A percentile compares a stretch with the other conserved stretches of the same genome.
phyloP scores from a whole-genome alignment of 164 flowering plant species.

The Tetracentron sinense region DNA sequence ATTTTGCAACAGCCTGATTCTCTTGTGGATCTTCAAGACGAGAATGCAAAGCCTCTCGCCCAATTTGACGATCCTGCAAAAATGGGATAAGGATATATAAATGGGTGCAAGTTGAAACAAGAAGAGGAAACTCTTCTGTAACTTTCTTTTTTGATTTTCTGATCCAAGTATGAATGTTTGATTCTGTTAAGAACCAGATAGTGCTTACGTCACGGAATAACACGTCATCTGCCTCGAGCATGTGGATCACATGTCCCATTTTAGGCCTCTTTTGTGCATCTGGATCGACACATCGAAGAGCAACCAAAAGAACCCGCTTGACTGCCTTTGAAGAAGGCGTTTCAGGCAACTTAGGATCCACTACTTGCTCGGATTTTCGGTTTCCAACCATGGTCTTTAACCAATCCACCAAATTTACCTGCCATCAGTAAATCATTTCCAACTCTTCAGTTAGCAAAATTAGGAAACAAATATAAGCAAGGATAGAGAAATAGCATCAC shows the following conservation, averaged over 20 bases:
- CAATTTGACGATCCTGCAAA: slow-evolving; percentile 46
- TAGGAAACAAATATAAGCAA: neutral
- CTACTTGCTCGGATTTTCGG: slow-evolving; percentile 69
- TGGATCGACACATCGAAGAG: slow-evolving; percentile 89
- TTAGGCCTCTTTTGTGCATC: slow-evolving; percentile 93
- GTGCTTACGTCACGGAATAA: slow-evolving; percentile 60
- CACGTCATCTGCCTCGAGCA: slow-evolving; percentile 92
- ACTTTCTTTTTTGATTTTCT: too few relatives aligned
- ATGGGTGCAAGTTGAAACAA: too few relatives aligned
- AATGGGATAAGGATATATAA: too few relatives aligned
- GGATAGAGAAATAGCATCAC: neutral
- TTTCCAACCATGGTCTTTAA: slow-evolving; percentile 75
- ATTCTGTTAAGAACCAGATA: too few relatives aligned
- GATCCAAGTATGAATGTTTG: too few relatives aligned
- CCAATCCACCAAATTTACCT: slow-evolving; percentile 94
- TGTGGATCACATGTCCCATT: slow-evolving; percentile 96
- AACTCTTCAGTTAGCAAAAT: neutral
- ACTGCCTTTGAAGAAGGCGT: slow-evolving; percentile 82
- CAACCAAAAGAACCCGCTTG: slow-evolving; percentile 74
- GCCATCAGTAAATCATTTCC: too few relatives aligned
- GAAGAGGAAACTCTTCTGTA: too few relatives aligned
- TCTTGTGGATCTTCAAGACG: too few relatives aligned
- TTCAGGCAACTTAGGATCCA: slow-evolving; percentile 84
- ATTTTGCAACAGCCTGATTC: too few relatives aligned
- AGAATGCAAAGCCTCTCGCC: slow-evolving; percentile 38